phyloP scores from a whole-genome alignment of 169 alveolate species.

The Eimeria brunetti region DNA sequence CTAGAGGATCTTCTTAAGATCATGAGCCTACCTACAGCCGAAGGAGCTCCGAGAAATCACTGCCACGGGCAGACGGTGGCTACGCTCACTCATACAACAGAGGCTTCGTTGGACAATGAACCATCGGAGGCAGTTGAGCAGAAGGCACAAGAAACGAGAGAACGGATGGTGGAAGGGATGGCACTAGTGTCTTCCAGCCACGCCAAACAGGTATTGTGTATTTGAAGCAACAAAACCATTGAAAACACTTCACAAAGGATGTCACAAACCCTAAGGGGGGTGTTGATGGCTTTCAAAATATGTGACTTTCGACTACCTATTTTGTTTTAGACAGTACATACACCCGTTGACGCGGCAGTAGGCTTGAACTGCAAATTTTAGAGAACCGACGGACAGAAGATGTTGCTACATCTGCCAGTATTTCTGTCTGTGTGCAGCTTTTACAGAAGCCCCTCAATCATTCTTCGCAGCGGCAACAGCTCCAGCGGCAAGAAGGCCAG shows the following conservation, averaged over 20 bases:
- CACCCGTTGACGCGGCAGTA: background rate
- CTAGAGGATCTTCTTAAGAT: slow-evolving; percentile 57
- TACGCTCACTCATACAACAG: background rate
- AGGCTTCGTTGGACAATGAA: background rate
- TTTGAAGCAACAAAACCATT: background rate
- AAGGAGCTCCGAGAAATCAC: background rate
- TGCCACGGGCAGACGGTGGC: slow-evolving; percentile 10
- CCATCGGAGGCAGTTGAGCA: background rate
- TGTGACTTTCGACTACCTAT: background rate
- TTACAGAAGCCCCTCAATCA: slow-evolving; percentile 12
- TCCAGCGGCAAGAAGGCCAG: slow-evolving; percentile 41
- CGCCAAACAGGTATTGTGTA: background rate
- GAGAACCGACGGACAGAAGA: background rate
- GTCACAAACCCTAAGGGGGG: background rate
- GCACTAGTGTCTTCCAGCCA: background rate
- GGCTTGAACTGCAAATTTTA: background rate
- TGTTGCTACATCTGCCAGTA: background rate
- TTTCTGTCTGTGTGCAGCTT: slow-evolving; percentile 7
- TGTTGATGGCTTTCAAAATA: background rate
- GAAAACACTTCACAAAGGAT: background rate
- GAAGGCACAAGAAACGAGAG: background rate
- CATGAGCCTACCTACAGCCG: background rate
- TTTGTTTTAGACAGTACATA: background rate
- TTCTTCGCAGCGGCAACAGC: slow-evolving; percentile 26
- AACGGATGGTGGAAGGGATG: background rate